Conservation (phyloP, 768 basidiomycete species). For the Pisolithus microcarpus region DNA sequence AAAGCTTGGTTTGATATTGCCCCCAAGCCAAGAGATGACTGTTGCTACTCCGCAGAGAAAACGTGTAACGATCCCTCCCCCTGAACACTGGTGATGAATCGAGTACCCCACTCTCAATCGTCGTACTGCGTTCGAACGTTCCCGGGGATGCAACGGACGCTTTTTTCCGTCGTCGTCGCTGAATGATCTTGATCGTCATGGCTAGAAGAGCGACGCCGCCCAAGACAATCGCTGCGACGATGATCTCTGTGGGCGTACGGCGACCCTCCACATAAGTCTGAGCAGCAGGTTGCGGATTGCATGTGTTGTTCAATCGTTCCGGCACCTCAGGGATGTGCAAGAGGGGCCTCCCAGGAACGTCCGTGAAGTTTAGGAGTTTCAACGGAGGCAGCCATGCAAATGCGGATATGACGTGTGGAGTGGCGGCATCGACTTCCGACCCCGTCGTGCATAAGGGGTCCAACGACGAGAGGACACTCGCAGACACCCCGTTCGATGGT, state of each 20-base stretch:
- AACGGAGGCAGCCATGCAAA: neutral
- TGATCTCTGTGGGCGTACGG: constrained; percentile 41
- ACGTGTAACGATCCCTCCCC: constrained; percentile 58
- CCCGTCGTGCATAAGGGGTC: neutral
- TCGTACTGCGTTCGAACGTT: constrained; percentile 7
- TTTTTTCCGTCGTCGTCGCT: constrained; percentile 37
- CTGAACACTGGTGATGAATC: constrained; percentile 72
- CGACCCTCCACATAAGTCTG: constrained; percentile 18
- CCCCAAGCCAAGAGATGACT: constrained; percentile 50
- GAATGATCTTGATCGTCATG: constrained; percentile 41
- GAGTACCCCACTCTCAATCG: constrained; percentile 35
- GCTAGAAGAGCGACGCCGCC: constrained; percentile 43
- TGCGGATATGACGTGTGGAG: neutral
- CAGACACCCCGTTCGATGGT: constrained; percentile 7
- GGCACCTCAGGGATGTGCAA: too few relatives aligned
- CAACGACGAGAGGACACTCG: constrained; percentile 9
- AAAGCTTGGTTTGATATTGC: constrained; percentile 40
- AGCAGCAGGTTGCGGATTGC: neutral
- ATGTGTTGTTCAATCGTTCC: neutral
- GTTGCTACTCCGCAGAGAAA: constrained; percentile 26
- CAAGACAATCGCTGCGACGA: constrained; percentile 49
- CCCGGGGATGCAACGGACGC: too few relatives aligned
- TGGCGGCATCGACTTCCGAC: neutral
- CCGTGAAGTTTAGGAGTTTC: neutral
- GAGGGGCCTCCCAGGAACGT: neutral